These are phyloP conservation scores for Tuctoria greenei DNA, from an alignment of 176 grass and related monocot species.

Conservation along the genomic window DNA sequence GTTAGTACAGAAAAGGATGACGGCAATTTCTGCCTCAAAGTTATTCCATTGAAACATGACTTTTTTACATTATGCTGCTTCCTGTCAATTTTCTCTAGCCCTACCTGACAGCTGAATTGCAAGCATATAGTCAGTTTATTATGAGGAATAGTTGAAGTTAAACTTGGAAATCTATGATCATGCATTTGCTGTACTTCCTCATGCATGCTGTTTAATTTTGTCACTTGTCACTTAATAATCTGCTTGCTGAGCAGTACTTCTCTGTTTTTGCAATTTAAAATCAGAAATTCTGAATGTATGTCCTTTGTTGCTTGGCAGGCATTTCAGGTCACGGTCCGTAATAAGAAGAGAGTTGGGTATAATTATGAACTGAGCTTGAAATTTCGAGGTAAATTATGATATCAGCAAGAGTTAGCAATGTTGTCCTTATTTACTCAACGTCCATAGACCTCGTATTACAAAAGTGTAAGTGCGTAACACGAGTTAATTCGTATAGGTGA, in stretches of 20 bases:
- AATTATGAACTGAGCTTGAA: constrained; percentile 82
- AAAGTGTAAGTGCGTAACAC: neutral
- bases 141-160: neutral
- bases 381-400: constrained; percentile 61
- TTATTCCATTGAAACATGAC: neutral
- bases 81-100: neutral
- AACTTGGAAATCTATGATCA: neutral
- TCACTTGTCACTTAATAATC: neutral
- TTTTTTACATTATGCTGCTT: neutral
- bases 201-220: neutral
- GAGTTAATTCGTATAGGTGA: constrained; percentile 52
- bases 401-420: neutral
- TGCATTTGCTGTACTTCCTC: neutral
- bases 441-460: neutral
- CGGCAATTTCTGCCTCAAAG: neutral
- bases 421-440: neutral
- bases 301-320: constrained; percentile 50
- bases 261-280: neutral
- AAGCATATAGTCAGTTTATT: neutral
- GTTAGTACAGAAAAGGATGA: neutral
- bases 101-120: neutral
- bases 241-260: neutral
- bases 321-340: constrained; percentile 77
- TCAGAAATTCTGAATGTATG: neutral
- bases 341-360: constrained; percentile 97